phyloP scores from a whole-genome alignment of 2,329 filamentous ascomycete species.

The Penicillium sp. region DNA sequence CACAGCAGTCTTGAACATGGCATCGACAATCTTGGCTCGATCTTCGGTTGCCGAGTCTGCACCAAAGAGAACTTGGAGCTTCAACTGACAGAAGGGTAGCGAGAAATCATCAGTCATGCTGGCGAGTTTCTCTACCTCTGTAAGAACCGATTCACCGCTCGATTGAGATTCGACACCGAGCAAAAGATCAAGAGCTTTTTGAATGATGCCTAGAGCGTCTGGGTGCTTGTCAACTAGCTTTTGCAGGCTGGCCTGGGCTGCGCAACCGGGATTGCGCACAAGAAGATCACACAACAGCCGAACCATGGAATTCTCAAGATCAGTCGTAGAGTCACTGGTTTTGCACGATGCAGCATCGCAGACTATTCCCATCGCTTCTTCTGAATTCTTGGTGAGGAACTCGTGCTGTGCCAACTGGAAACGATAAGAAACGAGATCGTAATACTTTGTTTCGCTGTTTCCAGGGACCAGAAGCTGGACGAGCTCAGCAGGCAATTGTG shows the following conservation, averaged over 20 bases:
- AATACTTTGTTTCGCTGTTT: conserved; percentile 13
- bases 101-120: conserved; percentile 44
- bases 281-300: conserved; percentile 36
- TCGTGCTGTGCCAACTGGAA: conserved; percentile 43
- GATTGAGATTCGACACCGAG: conserved; percentile 29
- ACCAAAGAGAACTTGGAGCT: conserved; percentile 43
- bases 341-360: conserved; percentile 31
- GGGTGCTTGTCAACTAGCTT: conserved; percentile 31
- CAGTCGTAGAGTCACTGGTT: conserved; percentile 1
- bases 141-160: conserved; percentile 22
- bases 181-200: conserved; percentile 35
- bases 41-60: conserved; percentile 29
- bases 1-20: conserved; percentile 43
- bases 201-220: conserved; percentile 28
- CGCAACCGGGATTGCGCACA: conserved; percentile 33
- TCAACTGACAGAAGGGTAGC: conserved; percentile 45
- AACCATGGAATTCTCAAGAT: conserved; percentile 28
- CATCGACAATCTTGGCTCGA: conserved; percentile 37
- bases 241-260: conserved; percentile 31
- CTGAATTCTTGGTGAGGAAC: conserved; percentile 36
- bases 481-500: conserved; percentile 32
- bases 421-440: conserved; percentile 44
- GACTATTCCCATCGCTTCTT: conserved; percentile 36
- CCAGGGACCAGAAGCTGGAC: conserved; percentile 34
- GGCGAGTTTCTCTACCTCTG: conserved; percentile 38